These are phyloP conservation scores for Hirsutella thompsonii DNA, from an alignment of 2,329 filamentous ascomycete species.

Conservation along the genomic window DNA sequence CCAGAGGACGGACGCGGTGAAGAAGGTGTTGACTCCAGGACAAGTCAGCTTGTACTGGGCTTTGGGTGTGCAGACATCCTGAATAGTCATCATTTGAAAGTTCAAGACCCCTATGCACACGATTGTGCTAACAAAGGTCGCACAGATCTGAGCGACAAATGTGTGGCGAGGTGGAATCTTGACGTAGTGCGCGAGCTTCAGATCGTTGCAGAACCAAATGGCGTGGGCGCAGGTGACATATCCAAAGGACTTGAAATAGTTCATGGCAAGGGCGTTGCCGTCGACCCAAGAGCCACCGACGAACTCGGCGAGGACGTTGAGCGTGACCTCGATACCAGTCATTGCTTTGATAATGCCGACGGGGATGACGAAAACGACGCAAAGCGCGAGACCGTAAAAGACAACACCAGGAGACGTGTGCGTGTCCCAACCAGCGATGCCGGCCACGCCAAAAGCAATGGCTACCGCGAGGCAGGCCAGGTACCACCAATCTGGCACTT, in stretches of 20 bases:
- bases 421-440: conserved; percentile 34
- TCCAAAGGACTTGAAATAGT: conserved; percentile 40
- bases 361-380: conserved; percentile 36
- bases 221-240: conserved; percentile 37
- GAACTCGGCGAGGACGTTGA: conserved; percentile 40
- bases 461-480: conserved; percentile 26
- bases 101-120: conserved; percentile 35
- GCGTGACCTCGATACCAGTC: conserved; percentile 36
- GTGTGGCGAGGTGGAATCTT: conserved; percentile 49
- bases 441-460: conserved; percentile 31
- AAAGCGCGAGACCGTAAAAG: conserved; percentile 36
- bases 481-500: conserved; percentile 45
- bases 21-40: conserved; percentile 40
- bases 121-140: conserved; percentile 39
- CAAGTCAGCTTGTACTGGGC: conserved; percentile 37
- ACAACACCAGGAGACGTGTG: conserved; percentile 37
- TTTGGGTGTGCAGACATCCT: conserved; percentile 32
- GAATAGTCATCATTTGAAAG: conserved; percentile 35
- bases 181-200: conserved; percentile 40
- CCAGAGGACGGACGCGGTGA: conserved; percentile 42
- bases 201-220: conserved; percentile 34
- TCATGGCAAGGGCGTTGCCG: conserved; percentile 38
- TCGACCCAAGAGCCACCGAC: conserved; percentile 37
- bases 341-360: conserved; percentile 40
- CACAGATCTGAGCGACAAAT: conserved; percentile 45